Conservation (phyloP, 2,329 filamentous ascomycete species). For the Lecanicillium sp. region DNA sequence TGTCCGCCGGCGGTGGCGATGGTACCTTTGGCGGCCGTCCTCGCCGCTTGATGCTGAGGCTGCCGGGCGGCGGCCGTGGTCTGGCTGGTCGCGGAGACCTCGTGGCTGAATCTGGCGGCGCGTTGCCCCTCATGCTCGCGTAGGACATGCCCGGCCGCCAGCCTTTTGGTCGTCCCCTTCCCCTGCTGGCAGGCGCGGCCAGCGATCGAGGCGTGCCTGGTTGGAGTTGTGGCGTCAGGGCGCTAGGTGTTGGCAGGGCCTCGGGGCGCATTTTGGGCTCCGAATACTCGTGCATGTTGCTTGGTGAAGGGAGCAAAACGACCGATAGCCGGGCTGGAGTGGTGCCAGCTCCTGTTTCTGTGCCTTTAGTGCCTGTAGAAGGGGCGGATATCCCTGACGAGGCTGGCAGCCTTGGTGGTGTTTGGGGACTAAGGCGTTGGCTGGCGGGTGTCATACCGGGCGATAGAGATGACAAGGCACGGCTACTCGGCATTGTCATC, state of each 20-base stretch:
- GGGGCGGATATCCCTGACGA: no score
- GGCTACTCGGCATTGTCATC: no score
- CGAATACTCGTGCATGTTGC: conserved; percentile 3
- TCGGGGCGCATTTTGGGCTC: conserved; percentile 1
- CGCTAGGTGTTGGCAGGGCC: no score
- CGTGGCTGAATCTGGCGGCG: background rate
- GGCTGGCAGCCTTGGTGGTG: no score
- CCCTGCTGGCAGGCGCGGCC: background rate
- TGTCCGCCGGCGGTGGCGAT: conserved; percentile 29
- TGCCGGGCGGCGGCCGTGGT: background rate
- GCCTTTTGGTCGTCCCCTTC: conserved; percentile 40
- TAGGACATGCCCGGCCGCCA: conserved; percentile 27
- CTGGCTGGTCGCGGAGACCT: background rate
- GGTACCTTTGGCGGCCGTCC: conserved; percentile 7
- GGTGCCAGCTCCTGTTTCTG: no score
- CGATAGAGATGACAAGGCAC: no score
- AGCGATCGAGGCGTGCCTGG: no score
- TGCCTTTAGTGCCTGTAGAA: no score
- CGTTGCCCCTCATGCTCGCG: conserved; percentile 13
- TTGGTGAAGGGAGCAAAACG: conserved; percentile 3
- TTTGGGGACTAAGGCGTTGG: no score
- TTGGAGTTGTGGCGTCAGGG: no score
- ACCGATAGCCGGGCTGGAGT: conserved; percentile 3
- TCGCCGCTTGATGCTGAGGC: background rate
- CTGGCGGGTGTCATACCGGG: no score